These are phyloP conservation scores for Raffaelea ambrosiae DNA, from an alignment of 2,329 filamentous ascomycete genomes.

Conservation along the genomic window DNA sequence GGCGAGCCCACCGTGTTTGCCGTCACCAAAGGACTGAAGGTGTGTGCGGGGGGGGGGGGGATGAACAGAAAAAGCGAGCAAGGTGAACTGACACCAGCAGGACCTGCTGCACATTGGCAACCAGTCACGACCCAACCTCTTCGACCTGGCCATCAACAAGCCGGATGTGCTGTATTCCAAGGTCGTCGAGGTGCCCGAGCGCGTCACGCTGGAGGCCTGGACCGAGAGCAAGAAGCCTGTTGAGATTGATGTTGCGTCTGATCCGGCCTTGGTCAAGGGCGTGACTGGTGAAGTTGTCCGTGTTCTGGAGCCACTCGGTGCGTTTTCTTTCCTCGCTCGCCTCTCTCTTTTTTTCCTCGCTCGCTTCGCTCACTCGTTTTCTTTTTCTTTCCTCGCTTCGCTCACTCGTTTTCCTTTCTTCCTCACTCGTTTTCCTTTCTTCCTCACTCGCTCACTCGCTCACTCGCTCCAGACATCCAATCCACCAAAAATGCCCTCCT, in stretches of 20 bases:
- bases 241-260: slow-evolving; percentile 28
- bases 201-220: slow-evolving; percentile 80
- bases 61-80: slow-evolving; percentile 50
- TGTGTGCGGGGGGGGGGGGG: no score
- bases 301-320: slow-evolving; percentile 48
- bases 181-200: slow-evolving; percentile 80
- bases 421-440: no score
- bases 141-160: slow-evolving; percentile 78
- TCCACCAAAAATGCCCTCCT: slow-evolving; percentile 49
- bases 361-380: no score
- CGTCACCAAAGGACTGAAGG: slow-evolving; percentile 51
- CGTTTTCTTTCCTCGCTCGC: no score
- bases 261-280: slow-evolving; percentile 45
- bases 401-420: no score
- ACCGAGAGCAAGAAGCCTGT: slow-evolving; percentile 50
- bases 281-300: slow-evolving; percentile 61
- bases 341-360: no score
- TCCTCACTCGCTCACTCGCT: no score
- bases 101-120: slow-evolving; percentile 92
- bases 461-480: slow-evolving; percentile 27
- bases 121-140: slow-evolving; percentile 82
- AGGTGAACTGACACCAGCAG: slow-evolving; percentile 56
- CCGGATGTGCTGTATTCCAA: slow-evolving; percentile 78
- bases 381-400: no score
- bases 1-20: slow-evolving; percentile 82